Percentiles rank a stretch among this genome's conserved stretches.
These are phyloP conservation scores for Cutaneotrichosporon dermatis DNA, from an alignment of 1,284 basidiomycete genomes.

Conservation along the genomic window DNA sequence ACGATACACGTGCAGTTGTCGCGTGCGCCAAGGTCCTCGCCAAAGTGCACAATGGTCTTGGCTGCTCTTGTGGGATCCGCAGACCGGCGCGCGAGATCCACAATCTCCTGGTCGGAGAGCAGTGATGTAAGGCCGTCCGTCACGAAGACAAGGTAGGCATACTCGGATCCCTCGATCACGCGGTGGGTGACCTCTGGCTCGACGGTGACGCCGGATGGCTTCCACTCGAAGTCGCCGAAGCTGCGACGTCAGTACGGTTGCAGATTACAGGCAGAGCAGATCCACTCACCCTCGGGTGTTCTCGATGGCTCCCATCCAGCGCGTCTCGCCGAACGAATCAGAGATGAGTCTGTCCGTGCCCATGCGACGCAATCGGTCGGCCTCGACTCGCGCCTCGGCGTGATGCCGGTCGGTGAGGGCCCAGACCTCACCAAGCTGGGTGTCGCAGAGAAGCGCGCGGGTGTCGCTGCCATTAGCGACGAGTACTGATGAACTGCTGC, in stretches of 20 bases:
- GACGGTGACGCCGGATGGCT: conserved; percentile 84
- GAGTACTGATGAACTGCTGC: neutral
- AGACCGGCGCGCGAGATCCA: conserved; percentile 75
- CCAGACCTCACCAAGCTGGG: conserved; percentile 63
- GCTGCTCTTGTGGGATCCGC: conserved; percentile 75
- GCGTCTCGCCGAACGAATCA: conserved; percentile 90
- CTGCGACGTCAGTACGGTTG: conserved; percentile 49
- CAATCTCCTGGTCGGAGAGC: conserved; percentile 88
- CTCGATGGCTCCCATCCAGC: conserved; percentile 93
- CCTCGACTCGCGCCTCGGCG: conserved; percentile 81
- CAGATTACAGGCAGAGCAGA: conserved; percentile 3
- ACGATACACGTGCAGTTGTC: conserved; percentile 91
- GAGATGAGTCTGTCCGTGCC: conserved; percentile 71
- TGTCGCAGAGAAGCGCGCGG: conserved; percentile 74
- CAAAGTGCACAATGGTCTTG: conserved; percentile 74
- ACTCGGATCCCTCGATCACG: conserved; percentile 67
- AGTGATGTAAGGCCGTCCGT: conserved; percentile 90
- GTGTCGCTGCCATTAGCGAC: conserved; percentile 64
- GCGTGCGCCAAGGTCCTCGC: conserved; percentile 82
- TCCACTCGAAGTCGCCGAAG: conserved; percentile 86
- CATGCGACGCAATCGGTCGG: conserved; percentile 76
- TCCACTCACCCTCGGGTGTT: conserved; percentile 76
- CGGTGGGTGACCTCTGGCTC: conserved; percentile 87
- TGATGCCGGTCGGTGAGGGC: conserved; percentile 90
- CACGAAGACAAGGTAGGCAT: conserved; percentile 73